Base-by-base conservation (phyloP, 305 asterid species). In the Fraxinus platypoda region DNA sequence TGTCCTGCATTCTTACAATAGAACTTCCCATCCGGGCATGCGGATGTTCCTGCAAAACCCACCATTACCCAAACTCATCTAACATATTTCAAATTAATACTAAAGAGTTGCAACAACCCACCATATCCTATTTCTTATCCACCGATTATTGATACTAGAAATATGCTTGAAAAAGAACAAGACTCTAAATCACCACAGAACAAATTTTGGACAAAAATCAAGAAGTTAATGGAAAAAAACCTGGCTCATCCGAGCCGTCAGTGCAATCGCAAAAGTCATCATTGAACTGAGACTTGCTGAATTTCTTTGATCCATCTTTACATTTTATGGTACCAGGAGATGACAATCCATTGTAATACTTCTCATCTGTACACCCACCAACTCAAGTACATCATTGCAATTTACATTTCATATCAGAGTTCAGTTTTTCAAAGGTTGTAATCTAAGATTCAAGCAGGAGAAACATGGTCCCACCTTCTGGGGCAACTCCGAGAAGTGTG, bases 241-340 rank as follows among this genome's bases (percentile, higher is more conserved):
- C 99, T 23, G 99, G 98, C 88, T 93, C 99, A 80, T 95, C 99
- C 30, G 99, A 91, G 84, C 97, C 98, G 88, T 95, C 99, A 12
- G 87, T 91, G 82, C 98, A 95, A 86, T 95, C 99, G 34, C 99
- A 95, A 89, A 92, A 95, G 80, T 95, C 97, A 86, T 95, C 99
- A 81, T 95, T 95, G 83, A 95, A 83, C 90, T 92, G 97, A 71
- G 93, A 90, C 83, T 84, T 88, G 77, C 83, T 86, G 86, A 95
- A 89, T 81, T 78, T 87, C 80, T 84, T 88, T 6, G 97, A 93
- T 87, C 99, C 99, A 74, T 95, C 99, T 85, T 89, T 94, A 83
- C 99, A 95, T 84, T 90, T 93, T 75, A 94, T 85, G 85, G 92
- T 83, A 28, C 86, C 87, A 30, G 90, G 80, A 19, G 94, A 80